Conservation (phyloP, 768 basidiomycete genomes). For the Trametes cingulata region DNA sequence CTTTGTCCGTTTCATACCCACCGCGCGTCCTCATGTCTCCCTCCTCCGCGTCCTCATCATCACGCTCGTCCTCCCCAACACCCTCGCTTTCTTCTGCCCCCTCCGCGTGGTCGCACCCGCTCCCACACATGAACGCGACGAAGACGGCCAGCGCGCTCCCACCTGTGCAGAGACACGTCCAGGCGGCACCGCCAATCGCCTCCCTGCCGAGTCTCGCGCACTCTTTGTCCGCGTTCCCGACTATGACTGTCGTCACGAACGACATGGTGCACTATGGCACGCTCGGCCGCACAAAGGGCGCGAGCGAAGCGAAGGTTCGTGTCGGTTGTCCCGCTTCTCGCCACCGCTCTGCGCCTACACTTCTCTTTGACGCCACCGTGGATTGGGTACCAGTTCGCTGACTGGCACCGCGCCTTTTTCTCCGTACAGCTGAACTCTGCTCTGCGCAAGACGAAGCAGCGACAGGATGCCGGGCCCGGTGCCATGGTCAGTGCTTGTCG, state of each 20-base stretch:
- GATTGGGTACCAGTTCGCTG: background rate
- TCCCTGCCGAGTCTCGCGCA: conserved; percentile 32
- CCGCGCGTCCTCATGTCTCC: conserved; percentile 3
- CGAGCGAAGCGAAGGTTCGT: conserved; percentile 31
- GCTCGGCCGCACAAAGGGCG: conserved; percentile 26
- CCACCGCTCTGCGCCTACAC: background rate
- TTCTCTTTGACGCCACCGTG: background rate
- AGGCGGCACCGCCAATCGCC: conserved; percentile 24
- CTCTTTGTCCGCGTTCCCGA: conserved; percentile 32
- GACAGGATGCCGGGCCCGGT: conserved; percentile 20
- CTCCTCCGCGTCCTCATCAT: conserved; percentile 20
- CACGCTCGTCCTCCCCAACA: conserved; percentile 17
- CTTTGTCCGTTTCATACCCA: conserved; percentile 21
- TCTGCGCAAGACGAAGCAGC: conserved; percentile 28
- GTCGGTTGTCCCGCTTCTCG: background rate
- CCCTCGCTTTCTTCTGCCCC: conserved; percentile 17
- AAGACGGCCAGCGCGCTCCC: conserved; percentile 1
- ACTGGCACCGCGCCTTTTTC: background rate
- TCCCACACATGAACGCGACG: background rate
- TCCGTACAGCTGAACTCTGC: conserved; percentile 27
- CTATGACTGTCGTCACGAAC: conserved; percentile 30
- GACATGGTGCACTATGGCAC: conserved; percentile 35
- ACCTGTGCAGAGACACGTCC: background rate
- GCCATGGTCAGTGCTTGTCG: conserved; percentile 16
- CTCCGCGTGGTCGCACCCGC: conserved; percentile 5